Conservation (phyloP, 768 basidiomycete species). For the Gelatoporia subvermispora region DNA sequence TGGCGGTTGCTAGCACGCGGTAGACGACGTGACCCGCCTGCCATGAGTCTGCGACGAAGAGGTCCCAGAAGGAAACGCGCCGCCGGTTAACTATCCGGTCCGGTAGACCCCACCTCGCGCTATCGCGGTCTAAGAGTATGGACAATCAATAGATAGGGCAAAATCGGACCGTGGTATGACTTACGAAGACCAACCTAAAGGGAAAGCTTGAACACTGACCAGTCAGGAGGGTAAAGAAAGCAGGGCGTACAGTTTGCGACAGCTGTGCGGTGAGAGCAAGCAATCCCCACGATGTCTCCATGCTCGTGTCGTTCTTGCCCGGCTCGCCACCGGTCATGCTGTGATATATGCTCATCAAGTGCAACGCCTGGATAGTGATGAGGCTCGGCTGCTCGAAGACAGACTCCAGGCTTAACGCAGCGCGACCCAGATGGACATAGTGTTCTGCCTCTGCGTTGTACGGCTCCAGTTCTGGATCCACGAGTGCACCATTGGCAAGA, state of each 20-base stretch:
- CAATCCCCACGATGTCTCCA: slow-evolving; percentile 28
- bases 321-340: slow-evolving; percentile 64
- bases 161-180: slow-evolving; percentile 9
- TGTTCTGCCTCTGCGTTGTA: slow-evolving; percentile 42
- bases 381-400: slow-evolving; percentile 69
- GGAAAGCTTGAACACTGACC: background rate
- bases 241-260: slow-evolving; percentile 50
- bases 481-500: slow-evolving; percentile 27
- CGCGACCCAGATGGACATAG: slow-evolving; percentile 59
- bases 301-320: slow-evolving; percentile 52
- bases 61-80: slow-evolving; percentile 72
- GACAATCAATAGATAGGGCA: background rate
- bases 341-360: slow-evolving; percentile 65
- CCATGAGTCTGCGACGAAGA: slow-evolving; percentile 70
- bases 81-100: slow-evolving; percentile 60
- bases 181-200: slow-evolving; percentile 39
- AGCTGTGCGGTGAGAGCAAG: slow-evolving; percentile 54
- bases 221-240: slow-evolving; percentile 12
- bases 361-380: slow-evolving; percentile 65
- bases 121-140: slow-evolving; percentile 55
- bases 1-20: background rate
- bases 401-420: slow-evolving; percentile 61
- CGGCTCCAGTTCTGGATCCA: slow-evolving; percentile 26
- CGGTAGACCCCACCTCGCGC: slow-evolving; percentile 58
- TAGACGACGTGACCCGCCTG: slow-evolving; percentile 37